Conservation (phyloP, 768 basidiomycete genomes). For the Cyclocybe aegerita region DNA sequence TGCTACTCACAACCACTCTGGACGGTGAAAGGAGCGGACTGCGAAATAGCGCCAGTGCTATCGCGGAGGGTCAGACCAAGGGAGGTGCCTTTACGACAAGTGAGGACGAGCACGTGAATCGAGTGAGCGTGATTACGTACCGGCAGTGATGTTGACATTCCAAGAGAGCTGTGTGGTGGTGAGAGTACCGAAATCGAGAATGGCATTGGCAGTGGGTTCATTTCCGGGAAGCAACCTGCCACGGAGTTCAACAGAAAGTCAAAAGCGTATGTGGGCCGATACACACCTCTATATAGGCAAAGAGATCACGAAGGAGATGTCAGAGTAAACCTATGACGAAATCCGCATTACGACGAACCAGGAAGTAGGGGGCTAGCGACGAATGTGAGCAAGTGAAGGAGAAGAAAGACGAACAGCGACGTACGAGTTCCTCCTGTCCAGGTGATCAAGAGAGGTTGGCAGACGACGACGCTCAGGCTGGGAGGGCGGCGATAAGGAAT, state of each 20-base stretch:
- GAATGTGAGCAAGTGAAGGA: slow-evolving; percentile 9
- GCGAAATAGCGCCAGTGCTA: slow-evolving; percentile 44
- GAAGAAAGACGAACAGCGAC: slow-evolving; percentile 20
- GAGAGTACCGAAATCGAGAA: slow-evolving; percentile 46
- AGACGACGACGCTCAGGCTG: slow-evolving; percentile 51
- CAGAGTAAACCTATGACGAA: not conserved
- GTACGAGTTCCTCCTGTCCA: slow-evolving; percentile 61
- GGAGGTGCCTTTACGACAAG: slow-evolving; percentile 35
- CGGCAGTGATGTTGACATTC: slow-evolving; percentile 46
- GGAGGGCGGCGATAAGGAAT: slow-evolving; percentile 10
- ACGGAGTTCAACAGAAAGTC: not conserved
- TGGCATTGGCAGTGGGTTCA: slow-evolving; percentile 39
- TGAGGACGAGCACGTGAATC: not conserved
- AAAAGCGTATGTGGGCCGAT: not conserved
- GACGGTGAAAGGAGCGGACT: slow-evolving; percentile 54
- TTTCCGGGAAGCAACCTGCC: slow-evolving; percentile 55
- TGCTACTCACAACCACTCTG: slow-evolving; percentile 44
- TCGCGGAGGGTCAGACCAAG: slow-evolving; percentile 67
- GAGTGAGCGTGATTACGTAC: slow-evolving; percentile 28
- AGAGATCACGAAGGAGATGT: slow-evolving; percentile 1
- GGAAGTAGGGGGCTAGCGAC: slow-evolving; percentile 54
- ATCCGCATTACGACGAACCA: slow-evolving; percentile 45
- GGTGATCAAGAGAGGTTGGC: slow-evolving; percentile 52
- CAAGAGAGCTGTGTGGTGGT: slow-evolving; percentile 48
- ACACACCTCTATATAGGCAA: slow-evolving; percentile 36